Percentiles rank a stretch among this genome's conserved stretches.
These are phyloP conservation scores for Podila clonocystis DNA, from an alignment of 192 early-diverging fungal genomes.

Conservation along the genomic window DNA sequence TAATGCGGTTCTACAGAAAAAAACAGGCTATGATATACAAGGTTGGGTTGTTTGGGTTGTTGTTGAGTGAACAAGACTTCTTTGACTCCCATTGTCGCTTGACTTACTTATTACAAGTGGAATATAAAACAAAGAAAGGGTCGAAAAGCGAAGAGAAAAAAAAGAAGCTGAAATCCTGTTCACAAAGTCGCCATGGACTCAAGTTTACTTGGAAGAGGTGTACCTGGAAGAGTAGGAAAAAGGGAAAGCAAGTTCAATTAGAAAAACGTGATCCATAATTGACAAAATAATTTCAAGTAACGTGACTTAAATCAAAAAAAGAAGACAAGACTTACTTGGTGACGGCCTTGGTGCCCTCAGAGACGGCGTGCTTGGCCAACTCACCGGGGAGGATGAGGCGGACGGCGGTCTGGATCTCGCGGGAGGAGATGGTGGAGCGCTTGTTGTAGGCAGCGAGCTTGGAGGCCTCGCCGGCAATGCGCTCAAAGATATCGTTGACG, in stretches of 20 bases:
- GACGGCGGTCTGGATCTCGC: constrained; percentile 92
- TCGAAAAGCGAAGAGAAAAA: constrained; percentile 7
- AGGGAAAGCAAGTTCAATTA: too few relatives aligned
- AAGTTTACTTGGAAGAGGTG: constrained; percentile 79
- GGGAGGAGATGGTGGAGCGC: constrained; percentile 93
- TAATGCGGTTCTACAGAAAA: too few relatives aligned
- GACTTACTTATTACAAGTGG: constrained; percentile 10
- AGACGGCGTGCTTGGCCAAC: constrained; percentile 96
- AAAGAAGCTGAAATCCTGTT: constrained; percentile 24
- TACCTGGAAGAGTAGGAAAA: constrained; percentile 70
- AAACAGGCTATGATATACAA: constrained; percentile 1
- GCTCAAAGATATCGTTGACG: constrained; percentile 98
- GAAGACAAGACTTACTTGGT: constrained; percentile 66
- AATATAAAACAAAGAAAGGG: constrained; percentile 39
- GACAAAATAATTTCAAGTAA: too few relatives aligned
- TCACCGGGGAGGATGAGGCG: constrained; percentile 86
- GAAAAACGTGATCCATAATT: too few relatives aligned
- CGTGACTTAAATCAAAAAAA: too few relatives aligned
- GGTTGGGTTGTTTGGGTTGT: constrained; percentile 1
- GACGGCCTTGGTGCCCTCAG: constrained; percentile 98
- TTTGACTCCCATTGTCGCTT: background rate
- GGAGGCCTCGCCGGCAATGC: constrained; percentile 86
- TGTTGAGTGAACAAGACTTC: too few relatives aligned
- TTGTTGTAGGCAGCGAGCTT: constrained; percentile 95
- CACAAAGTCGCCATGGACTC: constrained; percentile 6